phyloP scores from a whole-genome alignment of 2,329 filamentous ascomycete genomes.

The Neofusicoccum cordaticola region DNA sequence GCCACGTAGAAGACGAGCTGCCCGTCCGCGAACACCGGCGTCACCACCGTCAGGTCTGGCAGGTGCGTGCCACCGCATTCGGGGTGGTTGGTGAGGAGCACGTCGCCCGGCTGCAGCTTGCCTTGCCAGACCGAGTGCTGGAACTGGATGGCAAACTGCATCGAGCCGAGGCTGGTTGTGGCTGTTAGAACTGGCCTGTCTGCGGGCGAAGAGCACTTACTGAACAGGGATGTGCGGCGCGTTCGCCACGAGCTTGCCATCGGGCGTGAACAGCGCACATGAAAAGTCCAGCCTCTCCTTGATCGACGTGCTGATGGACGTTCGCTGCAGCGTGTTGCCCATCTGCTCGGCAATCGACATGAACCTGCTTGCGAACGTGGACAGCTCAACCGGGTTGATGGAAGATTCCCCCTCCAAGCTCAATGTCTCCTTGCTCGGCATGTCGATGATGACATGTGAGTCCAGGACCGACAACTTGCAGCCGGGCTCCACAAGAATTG shows the following conservation, averaged over 20 bases:
- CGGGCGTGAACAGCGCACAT: slow-evolving; percentile 26
- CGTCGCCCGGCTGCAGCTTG: slow-evolving; percentile 26
- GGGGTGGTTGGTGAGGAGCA: slow-evolving; percentile 30
- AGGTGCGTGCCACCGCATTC: slow-evolving; percentile 29
- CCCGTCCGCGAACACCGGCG: slow-evolving; percentile 27
- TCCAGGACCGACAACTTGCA: slow-evolving; percentile 37
- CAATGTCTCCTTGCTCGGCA: slow-evolving; percentile 33
- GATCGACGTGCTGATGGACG: slow-evolving; percentile 26
- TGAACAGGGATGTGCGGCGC: slow-evolving; percentile 29
- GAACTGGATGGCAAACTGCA: slow-evolving; percentile 28
- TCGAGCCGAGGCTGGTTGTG: slow-evolving; percentile 21
- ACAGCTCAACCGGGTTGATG: slow-evolving; percentile 21
- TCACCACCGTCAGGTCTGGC: slow-evolving; percentile 29
- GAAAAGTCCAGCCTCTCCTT: slow-evolving; percentile 29
- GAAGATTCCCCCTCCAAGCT: not conserved
- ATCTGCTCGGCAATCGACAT: slow-evolving; percentile 29
- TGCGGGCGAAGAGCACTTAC: not conserved
- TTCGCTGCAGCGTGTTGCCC: slow-evolving; percentile 26
- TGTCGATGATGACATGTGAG: slow-evolving; percentile 40
- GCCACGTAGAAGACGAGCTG: slow-evolving; percentile 28
- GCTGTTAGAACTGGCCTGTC: not conserved
- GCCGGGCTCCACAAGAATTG: slow-evolving; percentile 41
- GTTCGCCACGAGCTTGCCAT: slow-evolving; percentile 27
- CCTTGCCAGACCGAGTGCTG: slow-evolving; percentile 25
- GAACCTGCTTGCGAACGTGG: slow-evolving; percentile 25